A percentile compares a stretch with the other conserved stretches of the same genome.
phyloP scores from a whole-genome alignment of 768 basidiomycete species.

The Mycena latifolia region DNA sequence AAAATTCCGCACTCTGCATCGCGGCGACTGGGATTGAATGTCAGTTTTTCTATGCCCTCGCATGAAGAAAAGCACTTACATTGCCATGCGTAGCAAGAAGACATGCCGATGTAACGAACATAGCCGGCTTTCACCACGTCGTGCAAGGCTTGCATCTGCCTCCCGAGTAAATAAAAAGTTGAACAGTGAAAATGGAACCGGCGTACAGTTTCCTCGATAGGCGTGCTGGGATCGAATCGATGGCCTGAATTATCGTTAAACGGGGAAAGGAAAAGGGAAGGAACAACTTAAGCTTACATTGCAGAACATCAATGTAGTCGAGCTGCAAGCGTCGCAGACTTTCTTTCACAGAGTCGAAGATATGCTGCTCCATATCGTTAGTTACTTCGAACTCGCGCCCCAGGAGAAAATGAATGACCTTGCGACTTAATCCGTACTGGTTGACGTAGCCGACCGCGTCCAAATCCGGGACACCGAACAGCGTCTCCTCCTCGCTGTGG shows the following conservation, averaged over 20 bases:
- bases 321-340: conserved; percentile 75
- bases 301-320: conserved; percentile 82
- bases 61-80: not conserved
- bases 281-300: conserved; percentile 55
- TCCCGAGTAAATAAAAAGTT: not conserved
- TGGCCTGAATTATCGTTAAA: conserved; percentile 5
- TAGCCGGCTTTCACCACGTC: conserved; percentile 16
- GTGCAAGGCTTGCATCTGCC: conserved; percentile 24
- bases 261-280: not conserved
- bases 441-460: conserved; percentile 66
- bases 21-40: conserved; percentile 3
- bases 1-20: conserved; percentile 11
- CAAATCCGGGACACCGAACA: conserved; percentile 33
- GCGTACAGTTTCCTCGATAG: conserved; percentile 19
- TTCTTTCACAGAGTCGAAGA: conserved; percentile 75
- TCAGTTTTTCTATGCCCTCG: no score
- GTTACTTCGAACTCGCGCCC: not conserved
- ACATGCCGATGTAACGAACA: conserved; percentile 18
- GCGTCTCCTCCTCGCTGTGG: conserved; percentile 29
- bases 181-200: not conserved
- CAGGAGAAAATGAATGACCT: conserved; percentile 44
- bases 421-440: conserved; percentile 59
- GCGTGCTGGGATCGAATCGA: conserved; percentile 20
- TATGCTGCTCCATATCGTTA: conserved; percentile 57
- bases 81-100: conserved; percentile 17